phyloP scores from a whole-genome alignment of 2,329 filamentous ascomycete species.

The Spiromastix sp. region DNA sequence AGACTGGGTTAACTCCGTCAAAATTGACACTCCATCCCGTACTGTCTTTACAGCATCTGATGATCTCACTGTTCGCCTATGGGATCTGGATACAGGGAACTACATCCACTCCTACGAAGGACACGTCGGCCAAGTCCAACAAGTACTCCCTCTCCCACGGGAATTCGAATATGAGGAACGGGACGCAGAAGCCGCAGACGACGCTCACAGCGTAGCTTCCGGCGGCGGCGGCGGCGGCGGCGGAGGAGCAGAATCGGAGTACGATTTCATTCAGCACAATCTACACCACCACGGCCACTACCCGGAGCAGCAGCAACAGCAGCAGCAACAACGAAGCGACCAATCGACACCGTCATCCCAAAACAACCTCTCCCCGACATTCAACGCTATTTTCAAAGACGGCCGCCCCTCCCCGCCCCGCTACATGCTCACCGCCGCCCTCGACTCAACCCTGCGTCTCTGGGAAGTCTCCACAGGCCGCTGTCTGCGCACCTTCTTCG shows the following conservation, averaged over 20 bases:
- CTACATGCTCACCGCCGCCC: constrained; percentile 86
- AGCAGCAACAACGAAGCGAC: constrained; percentile 11
- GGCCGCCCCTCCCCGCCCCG: constrained; percentile 65
- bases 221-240: constrained; percentile 1
- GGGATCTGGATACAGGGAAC: constrained; percentile 77
- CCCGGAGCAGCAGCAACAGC: constrained; percentile 8
- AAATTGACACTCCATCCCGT: constrained; percentile 68
- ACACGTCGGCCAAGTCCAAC: constrained; percentile 91
- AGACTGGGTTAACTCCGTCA: constrained; percentile 96
- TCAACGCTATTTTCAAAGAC: constrained; percentile 43
- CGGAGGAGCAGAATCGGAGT: constrained; percentile 9
- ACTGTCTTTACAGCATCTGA: constrained; percentile 91
- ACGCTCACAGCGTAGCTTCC: constrained; percentile 16
- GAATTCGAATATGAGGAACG: constrained; percentile 84
- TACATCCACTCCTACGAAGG: constrained; percentile 73
- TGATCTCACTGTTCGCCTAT: constrained; percentile 81
- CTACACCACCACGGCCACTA: constrained; percentile 8
- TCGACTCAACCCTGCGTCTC: constrained; percentile 83
- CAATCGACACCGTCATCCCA: constrained; percentile 12
- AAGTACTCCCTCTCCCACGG: constrained; percentile 70
- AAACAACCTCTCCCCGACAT: constrained; percentile 14
- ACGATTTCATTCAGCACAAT: no score
- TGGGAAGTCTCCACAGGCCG: constrained; percentile 80
- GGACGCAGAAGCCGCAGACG: constrained; percentile 38
- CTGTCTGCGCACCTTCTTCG: constrained; percentile 88